Evolutionary conservation across 306 rosid species (phyloP), one percentile per base, ranked within the genome.

Genomic region (Rubus idaeus): DNA sequence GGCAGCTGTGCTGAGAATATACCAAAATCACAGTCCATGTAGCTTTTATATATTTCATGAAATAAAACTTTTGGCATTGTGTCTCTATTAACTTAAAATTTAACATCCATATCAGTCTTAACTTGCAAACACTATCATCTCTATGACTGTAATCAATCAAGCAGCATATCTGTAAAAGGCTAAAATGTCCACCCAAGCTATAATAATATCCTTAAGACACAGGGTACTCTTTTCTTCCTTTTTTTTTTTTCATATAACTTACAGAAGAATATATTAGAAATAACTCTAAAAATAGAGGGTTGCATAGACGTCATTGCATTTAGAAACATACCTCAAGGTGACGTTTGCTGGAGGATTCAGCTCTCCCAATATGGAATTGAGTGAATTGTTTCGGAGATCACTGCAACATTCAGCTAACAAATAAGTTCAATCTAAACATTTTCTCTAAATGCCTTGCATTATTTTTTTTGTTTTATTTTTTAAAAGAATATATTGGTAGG

Each of bases 301-400:
- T 35, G 14, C 26, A 39, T 17, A 20, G 16, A 49, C 63, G 39
- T 7, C 61, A 21, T 67, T 73, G 62, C 75, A 71, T 51, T 42
- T 51, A 75, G 35, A 26, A 67, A 72, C 78, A 71, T 89, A 93
- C 98, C 98, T 82, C 83, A 93, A 69, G 73, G 90, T 87, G 79
- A 91, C 90, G 80, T 91, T 91, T 80, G 18, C 69, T 1, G 90
- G 92, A 70, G 84, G 87, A 75, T 78, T 80, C 50, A 86, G 51
- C 80, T 64, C 74, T 80, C 87, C 97, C 51, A 14, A 65, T 60
- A 87, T 52, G 68, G 73, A 63, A 16, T 87, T 83, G 62, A 93
- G 82, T 39, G 73, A 75, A 82, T 93, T 93, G 87, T 91, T 88
- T 53, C 75, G 81, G 61, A 93, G 87, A 87, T 93, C 96, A 66